Base-by-base conservation (phyloP, 306 rosid species). In the Senna tora region DNA sequence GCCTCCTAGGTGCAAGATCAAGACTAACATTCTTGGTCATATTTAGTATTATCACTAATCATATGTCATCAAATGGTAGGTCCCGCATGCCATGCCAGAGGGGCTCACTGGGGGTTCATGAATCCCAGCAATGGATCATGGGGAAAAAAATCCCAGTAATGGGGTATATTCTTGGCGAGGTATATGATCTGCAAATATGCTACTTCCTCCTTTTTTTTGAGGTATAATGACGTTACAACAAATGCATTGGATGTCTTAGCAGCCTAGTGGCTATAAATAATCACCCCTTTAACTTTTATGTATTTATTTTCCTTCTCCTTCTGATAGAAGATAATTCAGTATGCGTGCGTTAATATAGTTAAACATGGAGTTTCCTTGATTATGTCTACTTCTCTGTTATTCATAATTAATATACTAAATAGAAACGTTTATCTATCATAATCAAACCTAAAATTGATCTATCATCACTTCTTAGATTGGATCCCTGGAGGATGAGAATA, bases 111-210 rank as follows among this genome's bases (percentile, higher is more conserved):
- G 32, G 28, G 32, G 50, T 52, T 52, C 32, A 20, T 19, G 58
- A 20, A 52, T 20, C 30, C 32, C 11, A 17, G 4, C 25, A 52
- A 51, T 51, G 22, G 25, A 49, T 9, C 0, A 25, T 16, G 7
- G 32, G 9, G 9, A 2, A 50, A 22, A 21, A 21, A 21, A 33
- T 59, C 65, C 3, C 22, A 34, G 42, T 52, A 7, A 65, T 47
- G 56, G 25, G 51, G 76, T 67, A 80, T 80, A 75, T 78, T 77
- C 83, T 65, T 12, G 10, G 53, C 34, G 33, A 62, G 69, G 46
- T 73, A 57, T 58, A 51, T 60, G 25, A 71, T 38, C 41, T 43
- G 68, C 60, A 59, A 42, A 67, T 58, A 59, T 61, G 65, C 75
- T 45, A 45, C 21, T 33, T 65, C 51, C 28, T 41, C n/a, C 51